Base-by-base conservation (phyloP, 352 stramenopile species). In the Pythium guiyangense region DNA sequence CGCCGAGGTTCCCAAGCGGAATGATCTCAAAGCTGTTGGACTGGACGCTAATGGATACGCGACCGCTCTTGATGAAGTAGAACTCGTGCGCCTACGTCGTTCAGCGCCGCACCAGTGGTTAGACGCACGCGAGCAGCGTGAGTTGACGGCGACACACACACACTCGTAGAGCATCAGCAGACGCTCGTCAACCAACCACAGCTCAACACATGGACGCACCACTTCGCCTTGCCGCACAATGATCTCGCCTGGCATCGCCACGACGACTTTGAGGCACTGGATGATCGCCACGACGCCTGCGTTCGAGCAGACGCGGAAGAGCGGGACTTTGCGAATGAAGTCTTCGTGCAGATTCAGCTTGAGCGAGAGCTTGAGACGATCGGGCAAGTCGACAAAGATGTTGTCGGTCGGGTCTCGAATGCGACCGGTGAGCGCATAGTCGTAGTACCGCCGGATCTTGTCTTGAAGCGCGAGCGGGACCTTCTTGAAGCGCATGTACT, bases 401-500 rank as follows among this genome's bases (percentile, higher is more conserved):
- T 63, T 74, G 12, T 86, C 70, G 8, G 71, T 88, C 18, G 77
- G 76, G 31, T 88, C 74, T 25, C 69, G 74, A 20, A 86, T 60
- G 0, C 82, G 71, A 1, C 64, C 74, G 14, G 70, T 88, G 54
- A 88, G 69, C 10, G 79, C 70, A 52, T 92, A 92, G 49, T 92
- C 82, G 49, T 90, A 92, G 54, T 81, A 92, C 14, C 73, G 71
- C 6, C 75, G 69, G 46, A 90, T 92, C 53, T 87, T 84, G 49
- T 92, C 74, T 54, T 92, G 81, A 12, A 90, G 59, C 27, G 40
- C 45, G 35, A 83, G 57, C 5, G 77, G 79, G 22, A 90, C 73
- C 64, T 92, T 90, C 59, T 88, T 87, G 59, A 92, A 92, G 11
- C 79, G 77, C 49, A 92, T 66, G 57, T 89, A 90, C 58, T 86